Evolutionary conservation across 1,284 basidiomycete species (phyloP), one percentile per base, ranked within the genome.

Genomic region (Rhizoctonia solani): DNA sequence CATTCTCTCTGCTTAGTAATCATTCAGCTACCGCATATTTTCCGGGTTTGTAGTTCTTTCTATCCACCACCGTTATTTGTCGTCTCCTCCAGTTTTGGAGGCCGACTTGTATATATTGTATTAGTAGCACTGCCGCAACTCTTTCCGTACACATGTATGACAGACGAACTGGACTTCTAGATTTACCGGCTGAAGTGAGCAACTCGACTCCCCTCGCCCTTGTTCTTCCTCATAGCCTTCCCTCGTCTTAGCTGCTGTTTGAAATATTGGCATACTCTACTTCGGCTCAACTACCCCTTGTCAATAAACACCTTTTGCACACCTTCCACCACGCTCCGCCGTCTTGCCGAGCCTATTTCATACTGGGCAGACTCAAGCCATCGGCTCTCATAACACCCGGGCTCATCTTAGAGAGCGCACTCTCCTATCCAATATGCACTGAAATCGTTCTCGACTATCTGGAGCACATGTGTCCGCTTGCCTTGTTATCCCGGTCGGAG

Each of bases 241-340:
- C n/a, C n/a, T n/a, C n/a, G n/a, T n/a, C n/a, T n/a, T 54, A 66
- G 61, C 61, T 66, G 30, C 61, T 66, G 9, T 66, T 54, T 46
- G 61, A 54, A 16, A 54, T 66, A 37, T 50, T 66, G 5, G 39
- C 29, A 13, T 34, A 54, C 21, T 66, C 50, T 9, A 4, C 39
- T 4, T 66, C 61, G 3, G n/a, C 37, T 3, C 23, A 42, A 4
- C 32, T 66, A 14, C 50, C 61, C 23, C 61, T 66, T 13, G 50
- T 54, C 61, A 66, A 37, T 52, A 66, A 66, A 42, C 21, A 66
- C 50, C 4, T 66, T 8, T 23, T 53, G 16, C 39, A 54, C 50
- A 66, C 61, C 25, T 53, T 66, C 41, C 53, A 66, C 34, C 50
- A 66, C 34, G 61, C 61, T 29, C 34, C 61, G 27, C 61, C 61